Conservation (phyloP, 176 grass and related monocot genomes). For the Panicum miliaceum region DNA sequence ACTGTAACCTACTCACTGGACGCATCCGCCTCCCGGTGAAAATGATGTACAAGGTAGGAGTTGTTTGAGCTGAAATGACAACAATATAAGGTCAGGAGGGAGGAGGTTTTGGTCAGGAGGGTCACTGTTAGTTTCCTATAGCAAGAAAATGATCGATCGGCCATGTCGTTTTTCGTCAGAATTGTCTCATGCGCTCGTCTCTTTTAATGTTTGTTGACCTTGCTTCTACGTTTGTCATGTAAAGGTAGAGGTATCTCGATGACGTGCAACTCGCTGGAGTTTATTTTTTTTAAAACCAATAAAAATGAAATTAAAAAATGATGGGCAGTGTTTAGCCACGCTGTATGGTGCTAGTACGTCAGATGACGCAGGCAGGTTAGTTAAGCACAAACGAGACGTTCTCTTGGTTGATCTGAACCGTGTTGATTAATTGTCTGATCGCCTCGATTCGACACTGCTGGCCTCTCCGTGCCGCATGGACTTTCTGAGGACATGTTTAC, state of each 20-base stretch:
- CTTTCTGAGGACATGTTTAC: background rate
- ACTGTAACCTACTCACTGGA: background rate
- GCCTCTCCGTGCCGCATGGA: background rate
- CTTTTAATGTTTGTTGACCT: conserved; percentile 26
- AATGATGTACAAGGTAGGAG: background rate
- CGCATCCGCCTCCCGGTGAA: conserved; percentile 5
- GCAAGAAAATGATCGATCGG: conserved; percentile 29
- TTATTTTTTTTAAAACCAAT: background rate
- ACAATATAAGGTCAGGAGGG: conserved; percentile 4
- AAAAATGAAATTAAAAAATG: background rate
- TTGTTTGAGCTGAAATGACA: conserved; percentile 1
- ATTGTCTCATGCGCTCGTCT: conserved; percentile 13
- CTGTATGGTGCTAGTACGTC: background rate
- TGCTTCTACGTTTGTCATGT: background rate
- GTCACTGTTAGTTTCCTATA: conserved; percentile 16
- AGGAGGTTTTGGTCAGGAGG: conserved; percentile 3
- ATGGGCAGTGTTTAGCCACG: background rate
- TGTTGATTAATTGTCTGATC: background rate
- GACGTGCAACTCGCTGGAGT: no score
- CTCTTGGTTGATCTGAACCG: background rate
- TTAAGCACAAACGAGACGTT: background rate
- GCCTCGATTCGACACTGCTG: background rate
- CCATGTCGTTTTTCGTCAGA: conserved; percentile 15
- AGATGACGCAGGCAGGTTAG: background rate
- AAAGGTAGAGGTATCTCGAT: background rate